Percentiles rank a stretch among this genome's conserved stretches.
phyloP scores from a whole-genome alignment of 2,329 filamentous ascomycete species.

The Knufia fluminis region DNA sequence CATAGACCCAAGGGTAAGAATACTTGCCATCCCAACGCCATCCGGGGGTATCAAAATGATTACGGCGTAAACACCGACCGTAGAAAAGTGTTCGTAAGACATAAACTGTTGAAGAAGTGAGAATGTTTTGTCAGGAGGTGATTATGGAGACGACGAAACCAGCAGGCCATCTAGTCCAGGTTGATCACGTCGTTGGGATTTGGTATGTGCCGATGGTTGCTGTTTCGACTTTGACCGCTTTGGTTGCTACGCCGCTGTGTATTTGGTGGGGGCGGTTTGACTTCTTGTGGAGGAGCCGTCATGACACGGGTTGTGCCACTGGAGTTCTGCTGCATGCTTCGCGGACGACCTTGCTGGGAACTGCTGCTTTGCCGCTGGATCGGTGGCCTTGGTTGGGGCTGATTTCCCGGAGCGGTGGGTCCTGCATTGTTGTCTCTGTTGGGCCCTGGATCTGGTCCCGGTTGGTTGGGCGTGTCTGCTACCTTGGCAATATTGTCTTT shows the following conservation, averaged over 20 bases:
- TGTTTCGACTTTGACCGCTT: not conserved
- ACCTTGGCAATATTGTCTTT: slow-evolving; percentile 10
- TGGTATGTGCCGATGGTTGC: not conserved
- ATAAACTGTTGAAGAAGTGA: not conserved
- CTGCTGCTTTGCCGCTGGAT: not conserved
- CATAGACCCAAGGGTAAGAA: too few species aligned
- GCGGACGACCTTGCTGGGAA: not conserved
- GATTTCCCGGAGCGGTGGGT: not conserved
- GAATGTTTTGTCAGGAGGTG: too few species aligned
- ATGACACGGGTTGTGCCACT: not conserved
- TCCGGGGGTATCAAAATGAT: not conserved
- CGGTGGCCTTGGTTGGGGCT: not conserved
- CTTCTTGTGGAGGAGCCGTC: slow-evolving; percentile 1
- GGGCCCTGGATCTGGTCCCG: not conserved
- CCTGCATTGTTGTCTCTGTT: not conserved
- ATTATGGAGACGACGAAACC: not conserved
- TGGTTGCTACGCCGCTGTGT: not conserved
- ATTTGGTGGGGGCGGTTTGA: not conserved
- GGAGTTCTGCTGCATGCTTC: not conserved
- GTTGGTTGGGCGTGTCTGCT: not conserved
- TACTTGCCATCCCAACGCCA: not conserved
- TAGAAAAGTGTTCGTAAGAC: not conserved
- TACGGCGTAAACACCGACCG: not conserved
- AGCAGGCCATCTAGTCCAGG: slow-evolving; percentile 3
- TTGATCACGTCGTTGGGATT: slow-evolving; percentile 9